Percentiles rank a stretch among this genome's conserved stretches.
These are phyloP conservation scores for Tolypocladium paradoxum DNA, from an alignment of 2,329 filamentous ascomycete genomes.

Conservation along the genomic window DNA sequence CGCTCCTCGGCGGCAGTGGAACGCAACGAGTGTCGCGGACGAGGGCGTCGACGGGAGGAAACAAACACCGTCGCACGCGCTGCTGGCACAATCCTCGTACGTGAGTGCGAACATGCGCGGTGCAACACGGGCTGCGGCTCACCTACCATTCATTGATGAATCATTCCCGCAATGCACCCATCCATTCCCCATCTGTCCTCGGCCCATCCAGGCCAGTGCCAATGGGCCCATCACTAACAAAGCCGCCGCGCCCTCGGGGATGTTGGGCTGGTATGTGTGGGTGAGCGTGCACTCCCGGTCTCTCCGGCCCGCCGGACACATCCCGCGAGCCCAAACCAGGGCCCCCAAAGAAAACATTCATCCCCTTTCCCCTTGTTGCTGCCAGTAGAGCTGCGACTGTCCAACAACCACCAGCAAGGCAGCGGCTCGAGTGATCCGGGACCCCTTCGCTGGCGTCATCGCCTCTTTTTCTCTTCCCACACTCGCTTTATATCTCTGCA, in stretches of 20 bases:
- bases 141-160: background rate
- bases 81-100: background rate
- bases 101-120: background rate
- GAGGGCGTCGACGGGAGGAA: background rate
- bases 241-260: background rate
- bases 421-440: background rate
- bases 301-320: background rate
- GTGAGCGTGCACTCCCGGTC: background rate
- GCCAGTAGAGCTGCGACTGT: background rate
- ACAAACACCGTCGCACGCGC: background rate
- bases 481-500: slow-evolving; percentile 1
- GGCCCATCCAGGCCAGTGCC: background rate
- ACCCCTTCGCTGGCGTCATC: background rate
- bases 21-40: background rate
- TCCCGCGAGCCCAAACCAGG: background rate
- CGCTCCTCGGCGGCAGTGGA: background rate
- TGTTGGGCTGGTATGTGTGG: background rate
- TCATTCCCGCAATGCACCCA: slow-evolving; percentile 1
- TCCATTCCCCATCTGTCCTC: background rate
- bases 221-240: background rate
- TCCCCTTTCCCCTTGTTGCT: slow-evolving; percentile 3
- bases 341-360: slow-evolving; percentile 5
- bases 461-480: background rate
- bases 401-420: background rate
- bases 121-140: background rate